Percentiles rank a stretch among this genome's conserved stretches.
Evolutionary conservation across 805 yeast genomes (phyloP).

Genomic region (Candida sithepensis): DNA sequence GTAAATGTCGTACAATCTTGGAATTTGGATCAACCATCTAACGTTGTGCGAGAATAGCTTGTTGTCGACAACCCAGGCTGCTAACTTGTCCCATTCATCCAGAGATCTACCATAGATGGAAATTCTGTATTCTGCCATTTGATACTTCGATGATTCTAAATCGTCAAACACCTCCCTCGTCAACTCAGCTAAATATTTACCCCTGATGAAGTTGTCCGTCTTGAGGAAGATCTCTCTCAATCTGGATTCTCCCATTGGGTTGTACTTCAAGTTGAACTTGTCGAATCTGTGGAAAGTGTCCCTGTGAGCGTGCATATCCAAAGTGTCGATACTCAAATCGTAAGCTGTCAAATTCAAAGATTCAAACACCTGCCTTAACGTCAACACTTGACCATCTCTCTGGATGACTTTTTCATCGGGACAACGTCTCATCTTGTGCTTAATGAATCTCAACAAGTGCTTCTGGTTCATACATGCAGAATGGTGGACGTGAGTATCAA

Average conservation of each 20-base stretch:
- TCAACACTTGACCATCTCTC: slow-evolving; percentile 86
- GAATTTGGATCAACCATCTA: slow-evolving; percentile 95
- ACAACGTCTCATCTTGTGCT: slow-evolving; percentile 82
- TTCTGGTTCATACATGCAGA: slow-evolving; percentile 99
- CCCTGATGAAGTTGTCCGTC: slow-evolving; percentile 89
- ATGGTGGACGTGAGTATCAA: slow-evolving; percentile 98
- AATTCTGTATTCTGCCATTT: slow-evolving; percentile 94
- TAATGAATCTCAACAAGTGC: slow-evolving; percentile 89
- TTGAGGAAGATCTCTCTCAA: slow-evolving; percentile 92
- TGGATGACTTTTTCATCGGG: slow-evolving; percentile 89
- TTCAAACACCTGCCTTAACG: slow-evolving; percentile 85
- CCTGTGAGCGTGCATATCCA: slow-evolving; percentile 99
- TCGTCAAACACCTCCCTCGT: slow-evolving; percentile 93
- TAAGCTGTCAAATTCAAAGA: slow-evolving; percentile 90
- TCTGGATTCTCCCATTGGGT: slow-evolving; percentile 98
- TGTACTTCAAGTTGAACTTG: slow-evolving; percentile 93
- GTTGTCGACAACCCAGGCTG: slow-evolving; percentile 93
- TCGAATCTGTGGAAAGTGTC: slow-evolving; percentile 98
- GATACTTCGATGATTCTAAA: slow-evolving; percentile 91
- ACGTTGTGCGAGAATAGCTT: slow-evolving; percentile 89
- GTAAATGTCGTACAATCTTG: slow-evolving; percentile 88
- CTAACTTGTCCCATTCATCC: slow-evolving; percentile 94
- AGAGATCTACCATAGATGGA: slow-evolving; percentile 87
- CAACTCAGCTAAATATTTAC: slow-evolving; percentile 86
- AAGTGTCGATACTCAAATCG: slow-evolving; percentile 91